Evolutionary conservation across 2,329 filamentous ascomycete species (phyloP).

Genomic region (Myriosclerotinia scirpicola): DNA sequence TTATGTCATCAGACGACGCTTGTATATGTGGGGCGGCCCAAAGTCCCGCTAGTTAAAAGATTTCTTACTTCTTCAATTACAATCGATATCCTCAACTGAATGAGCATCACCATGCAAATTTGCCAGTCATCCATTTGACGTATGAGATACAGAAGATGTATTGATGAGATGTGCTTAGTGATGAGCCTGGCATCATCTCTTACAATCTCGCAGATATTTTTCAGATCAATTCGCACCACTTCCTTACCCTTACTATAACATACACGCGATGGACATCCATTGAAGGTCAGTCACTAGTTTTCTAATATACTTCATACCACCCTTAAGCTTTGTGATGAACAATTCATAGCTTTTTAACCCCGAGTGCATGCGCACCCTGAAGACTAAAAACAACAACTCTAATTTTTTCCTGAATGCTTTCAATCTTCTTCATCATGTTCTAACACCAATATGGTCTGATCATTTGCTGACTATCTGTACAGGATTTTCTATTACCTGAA

Average conservation of each 20-base stretch:
- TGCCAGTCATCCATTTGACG: background rate
- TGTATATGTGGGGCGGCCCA: background rate
- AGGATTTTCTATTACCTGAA: constrained; percentile 42
- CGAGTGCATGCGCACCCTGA: constrained; percentile 41
- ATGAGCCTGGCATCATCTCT: background rate
- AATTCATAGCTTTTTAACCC: constrained; percentile 45
- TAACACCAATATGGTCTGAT: constrained; percentile 40
- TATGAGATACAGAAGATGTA: background rate
- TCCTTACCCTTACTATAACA: background rate
- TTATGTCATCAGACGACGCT: constrained; percentile 2
- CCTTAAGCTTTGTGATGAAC: constrained; percentile 41
- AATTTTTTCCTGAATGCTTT: constrained; percentile 45
- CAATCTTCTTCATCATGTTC: constrained; percentile 44
- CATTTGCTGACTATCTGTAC: constrained; percentile 54
- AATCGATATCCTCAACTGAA: background rate
- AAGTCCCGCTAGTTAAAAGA: background rate
- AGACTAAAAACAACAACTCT: constrained; percentile 45
- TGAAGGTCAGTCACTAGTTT: constrained; percentile 34
- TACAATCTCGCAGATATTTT: background rate
- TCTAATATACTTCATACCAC: constrained; percentile 7
- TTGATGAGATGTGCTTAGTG: background rate
- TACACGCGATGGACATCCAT: background rate
- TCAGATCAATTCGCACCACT: background rate
- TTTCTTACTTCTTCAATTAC: background rate
- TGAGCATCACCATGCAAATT: background rate